Evolutionary conservation across 2,329 filamentous ascomycete genomes (phyloP), one percentile per base, ranked within the genome.

Genomic region (Fusarium papillatum): DNA sequence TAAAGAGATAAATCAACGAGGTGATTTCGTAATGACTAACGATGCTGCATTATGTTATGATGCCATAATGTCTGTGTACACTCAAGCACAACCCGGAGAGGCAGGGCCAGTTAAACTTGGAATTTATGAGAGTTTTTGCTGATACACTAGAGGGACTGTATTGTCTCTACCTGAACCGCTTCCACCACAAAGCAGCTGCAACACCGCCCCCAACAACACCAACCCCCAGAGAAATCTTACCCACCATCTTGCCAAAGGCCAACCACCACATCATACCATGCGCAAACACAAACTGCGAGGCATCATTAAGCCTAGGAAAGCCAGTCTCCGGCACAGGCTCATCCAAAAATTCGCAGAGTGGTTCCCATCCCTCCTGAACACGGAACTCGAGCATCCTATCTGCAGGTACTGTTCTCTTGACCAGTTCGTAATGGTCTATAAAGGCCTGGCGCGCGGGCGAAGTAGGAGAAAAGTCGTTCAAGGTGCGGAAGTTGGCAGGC

Each of bases 241-340:
- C 73, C 1, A 72, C 36, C 64, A 76, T 78, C 31, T 72, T 78
- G 0, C 67, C 68, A 67, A 77, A 77, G 4, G 59, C 60, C 19
- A 78, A 31, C 75, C 73, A 77, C 75, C 73, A 77, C 57, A 77
- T 76, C 31, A 77, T 41, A 3, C 68, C 60, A 24, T 76, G 70
- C 0, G 39, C 68, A 55, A 76, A 57, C 7, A 76, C 34, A 46
- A 74, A 77, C 11, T 74, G 65, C 7, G 66, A 72, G 0, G 75
- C 70, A 17, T 76, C 70, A n/a, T 77, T 66, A 1, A 61, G 7
- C 14, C 11, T 74, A 0, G 75, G 75, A 6, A 77, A 77, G 1
- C 67, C 66, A 5, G 14, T 24, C 2, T 63, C 61, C 3, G 75
- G 75, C 3, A 63, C 19, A 0, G 64, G 38, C 1, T 65, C 60